A percentile compares a stretch with the other conserved stretches of the same genome.
phyloP scores from a whole-genome alignment of 306 rosid species.

The Urtica urens region DNA sequence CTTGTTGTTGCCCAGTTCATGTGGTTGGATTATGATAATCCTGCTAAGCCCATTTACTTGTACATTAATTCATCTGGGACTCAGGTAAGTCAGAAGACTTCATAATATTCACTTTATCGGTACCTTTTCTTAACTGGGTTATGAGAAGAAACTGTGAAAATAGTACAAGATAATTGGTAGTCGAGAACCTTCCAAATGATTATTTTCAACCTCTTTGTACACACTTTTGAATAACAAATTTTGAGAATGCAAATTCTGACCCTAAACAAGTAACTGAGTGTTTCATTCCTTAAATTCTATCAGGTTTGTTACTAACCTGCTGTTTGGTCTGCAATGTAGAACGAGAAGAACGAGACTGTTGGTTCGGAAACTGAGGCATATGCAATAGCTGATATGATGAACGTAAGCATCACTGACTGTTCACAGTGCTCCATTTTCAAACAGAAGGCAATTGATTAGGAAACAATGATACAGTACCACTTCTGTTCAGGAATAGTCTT shows the following conservation, averaged over 20 bases:
- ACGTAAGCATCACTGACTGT: conserved; percentile 45
- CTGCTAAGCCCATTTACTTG: conserved; percentile 65
- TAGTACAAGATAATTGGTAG: no score
- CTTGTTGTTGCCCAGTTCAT: conserved; percentile 80
- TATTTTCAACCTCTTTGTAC: background rate
- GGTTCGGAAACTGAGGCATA: conserved; percentile 92
- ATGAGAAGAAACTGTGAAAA: no score
- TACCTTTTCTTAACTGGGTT: no score
- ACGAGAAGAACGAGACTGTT: conserved; percentile 69
- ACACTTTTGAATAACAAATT: no score
- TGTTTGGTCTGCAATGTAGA: conserved; percentile 30
- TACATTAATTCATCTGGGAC: conserved; percentile 91
- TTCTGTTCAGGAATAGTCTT: no score
- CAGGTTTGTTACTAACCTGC: no score
- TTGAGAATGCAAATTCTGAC: no score
- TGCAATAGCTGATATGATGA: conserved; percentile 77
- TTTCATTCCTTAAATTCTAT: no score
- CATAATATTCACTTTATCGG: no score
- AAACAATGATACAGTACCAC: no score
- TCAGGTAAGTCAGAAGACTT: conserved; percentile 60
- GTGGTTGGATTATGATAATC: conserved; percentile 90
- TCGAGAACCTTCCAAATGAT: no score
- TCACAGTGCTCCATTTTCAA: background rate
- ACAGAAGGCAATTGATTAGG: background rate
- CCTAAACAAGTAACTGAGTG: background rate